Evolutionary conservation across 2,329 filamentous ascomycete genomes (phyloP).

Genomic region (Clonostachys sp.): DNA sequence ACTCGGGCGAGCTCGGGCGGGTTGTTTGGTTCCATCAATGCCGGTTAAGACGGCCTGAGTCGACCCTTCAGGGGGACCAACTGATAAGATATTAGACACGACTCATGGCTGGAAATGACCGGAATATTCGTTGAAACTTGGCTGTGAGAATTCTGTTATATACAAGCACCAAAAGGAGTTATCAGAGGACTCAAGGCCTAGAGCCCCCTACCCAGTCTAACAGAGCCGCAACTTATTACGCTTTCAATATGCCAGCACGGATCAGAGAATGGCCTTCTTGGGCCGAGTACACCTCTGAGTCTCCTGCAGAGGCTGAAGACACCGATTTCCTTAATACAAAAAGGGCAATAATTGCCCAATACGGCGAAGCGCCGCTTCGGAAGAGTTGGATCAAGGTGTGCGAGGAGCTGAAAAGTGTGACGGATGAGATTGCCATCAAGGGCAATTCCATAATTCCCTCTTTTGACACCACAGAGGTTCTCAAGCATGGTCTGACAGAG

Average conservation of each 20-base stretch:
- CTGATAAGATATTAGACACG: not conserved
- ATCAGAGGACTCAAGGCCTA: too few relatives aligned
- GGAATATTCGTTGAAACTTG: too few relatives aligned
- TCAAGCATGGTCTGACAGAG: slow-evolving; percentile 10
- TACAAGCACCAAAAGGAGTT: too few relatives aligned
- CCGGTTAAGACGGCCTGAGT: too few relatives aligned
- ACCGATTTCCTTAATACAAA: slow-evolving; percentile 19
- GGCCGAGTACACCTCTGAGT: slow-evolving; percentile 10
- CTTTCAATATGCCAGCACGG: slow-evolving; percentile 9
- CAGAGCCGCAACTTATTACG: not conserved
- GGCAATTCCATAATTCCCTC: slow-evolving; percentile 23
- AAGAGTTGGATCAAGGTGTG: slow-evolving; percentile 32
- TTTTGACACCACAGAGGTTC: slow-evolving; percentile 17
- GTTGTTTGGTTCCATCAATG: too few relatives aligned
- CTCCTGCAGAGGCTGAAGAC: slow-evolving; percentile 6
- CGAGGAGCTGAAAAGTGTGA: slow-evolving; percentile 22
- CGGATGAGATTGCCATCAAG: slow-evolving; percentile 24
- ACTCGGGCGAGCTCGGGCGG: too few relatives aligned
- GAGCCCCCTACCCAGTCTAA: not conserved
- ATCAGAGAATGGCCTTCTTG: slow-evolving; percentile 14
- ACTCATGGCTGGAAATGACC: too few relatives aligned
- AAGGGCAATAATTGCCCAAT: slow-evolving; percentile 24
- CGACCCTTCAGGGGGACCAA: too few relatives aligned
- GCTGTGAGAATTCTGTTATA: too few relatives aligned
- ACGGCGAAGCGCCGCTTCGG: slow-evolving; percentile 23